Conservation (phyloP, 768 basidiomycete genomes). For the Termitomyces sp. region DNA sequence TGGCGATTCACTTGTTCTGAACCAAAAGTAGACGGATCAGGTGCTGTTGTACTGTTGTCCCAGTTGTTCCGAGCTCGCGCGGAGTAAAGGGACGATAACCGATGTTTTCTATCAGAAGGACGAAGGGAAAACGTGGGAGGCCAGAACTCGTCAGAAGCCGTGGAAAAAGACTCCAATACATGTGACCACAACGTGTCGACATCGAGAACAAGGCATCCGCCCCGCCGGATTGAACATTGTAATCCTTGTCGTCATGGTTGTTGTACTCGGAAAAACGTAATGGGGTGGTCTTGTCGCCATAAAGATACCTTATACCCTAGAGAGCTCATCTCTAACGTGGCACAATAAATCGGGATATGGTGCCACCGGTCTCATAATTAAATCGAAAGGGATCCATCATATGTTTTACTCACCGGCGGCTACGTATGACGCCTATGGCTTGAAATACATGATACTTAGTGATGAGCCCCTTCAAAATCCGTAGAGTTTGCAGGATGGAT, state of each 20-base stretch:
- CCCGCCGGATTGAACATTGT: neutral
- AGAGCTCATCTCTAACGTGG: neutral
- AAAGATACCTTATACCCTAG: neutral
- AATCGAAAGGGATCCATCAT: neutral
- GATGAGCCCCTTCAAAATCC: neutral
- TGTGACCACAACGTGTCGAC: slow-evolving; percentile 1
- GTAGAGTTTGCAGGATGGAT: neutral
- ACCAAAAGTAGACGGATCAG: slow-evolving; percentile 17
- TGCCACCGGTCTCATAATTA: neutral
- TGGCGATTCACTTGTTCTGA: slow-evolving; percentile 27
- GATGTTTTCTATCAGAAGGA: slow-evolving; percentile 7
- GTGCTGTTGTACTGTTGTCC: neutral
- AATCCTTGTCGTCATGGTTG: neutral
- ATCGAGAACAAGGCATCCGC: slow-evolving; percentile 1
- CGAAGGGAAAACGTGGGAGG: neutral
- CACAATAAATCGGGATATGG: neutral
- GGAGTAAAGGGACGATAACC: neutral
- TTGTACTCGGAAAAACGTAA: neutral
- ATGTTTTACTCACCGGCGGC: neutral
- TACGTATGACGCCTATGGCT: neutral
- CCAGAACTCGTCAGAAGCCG: neutral
- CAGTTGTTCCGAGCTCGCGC: neutral
- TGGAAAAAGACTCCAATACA: neutral
- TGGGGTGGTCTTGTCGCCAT: neutral
- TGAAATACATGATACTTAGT: no score